Base-by-base conservation (phyloP, 345 rosid genomes). In the Gossypium mustelinum region DNA sequence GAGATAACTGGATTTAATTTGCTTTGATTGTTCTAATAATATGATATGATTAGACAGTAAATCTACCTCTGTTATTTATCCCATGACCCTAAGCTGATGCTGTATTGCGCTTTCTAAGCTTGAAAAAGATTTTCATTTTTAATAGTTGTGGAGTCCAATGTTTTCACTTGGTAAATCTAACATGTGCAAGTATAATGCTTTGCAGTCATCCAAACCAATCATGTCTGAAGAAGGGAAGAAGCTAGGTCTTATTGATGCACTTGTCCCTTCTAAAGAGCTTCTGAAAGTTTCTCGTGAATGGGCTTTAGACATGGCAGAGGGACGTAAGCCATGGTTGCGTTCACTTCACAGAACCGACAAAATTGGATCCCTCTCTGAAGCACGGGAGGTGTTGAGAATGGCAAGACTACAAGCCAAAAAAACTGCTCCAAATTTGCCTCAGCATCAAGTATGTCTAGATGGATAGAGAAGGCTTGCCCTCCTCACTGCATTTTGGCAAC, bases 401-500 rank as follows among this genome's bases (percentile, higher is more conserved):
- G 86, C 97, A 68, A 87, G 89, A 73, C 86, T 78, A 78, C 85
- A 88, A 78, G 94, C 93, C 70, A 92, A 82, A 87, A 89, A 85
- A 85, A 81, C 83, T 79, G 94, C 98, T 48, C 88, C 86, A 73
- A 89, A 94, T 86, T 80, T 91, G 90, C 98, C 97, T 70, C 98
- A 94, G 85, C 97, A 91, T 82, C 92, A 75, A 68, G 97, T 81
- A 74, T 87, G 90, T 81, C 88, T 94, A 83, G 94, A 92, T 81
- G 94, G 80, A 77, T 95, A 52, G 99, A 93, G 86, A 86, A 86
- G 82, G 79, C 70, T 29, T 95, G 99, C 70, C 90, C 97, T 78
- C 79, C 91, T 45, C 91, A 88, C 77, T 93, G 99, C 84, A 91
- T 95, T 74, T 85, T 95, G 86, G 98, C 99, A 52, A 83, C 94